Evolutionary conservation across 345 rosid genomes (phyloP), one percentile per base, ranked within the genome.

Genomic region (Adansonia digitata): DNA sequence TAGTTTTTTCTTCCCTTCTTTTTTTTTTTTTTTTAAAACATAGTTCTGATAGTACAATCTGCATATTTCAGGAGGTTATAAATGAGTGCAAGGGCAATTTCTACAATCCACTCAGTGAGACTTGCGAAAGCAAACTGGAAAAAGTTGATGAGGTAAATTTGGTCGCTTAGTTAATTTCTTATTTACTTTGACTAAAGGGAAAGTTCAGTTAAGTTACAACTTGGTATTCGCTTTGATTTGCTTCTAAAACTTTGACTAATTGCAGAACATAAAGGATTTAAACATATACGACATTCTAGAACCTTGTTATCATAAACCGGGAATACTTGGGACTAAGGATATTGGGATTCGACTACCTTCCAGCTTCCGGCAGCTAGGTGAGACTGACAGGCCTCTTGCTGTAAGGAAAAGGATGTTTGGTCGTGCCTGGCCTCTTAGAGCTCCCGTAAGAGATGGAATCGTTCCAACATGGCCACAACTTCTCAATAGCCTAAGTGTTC

Each of bases 381-480:
- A 82, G 56, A 91, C 92, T 14, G 87, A 92, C 72, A 80, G 80
- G 81, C 87, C 92, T 81, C 75, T 88, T 69, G 86, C 91, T 45
- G 97, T 92, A 69, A 82, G 94, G 48, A 90, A 77, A 66, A 89
- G 97, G 82, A 87, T 94, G 90, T 94, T 90, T 69, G 96, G 98
- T 69, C 97, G 97, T 12, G 92, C 97, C 5, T 92, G 98, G 98
- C 98, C 98, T 39, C 43, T 92, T 39, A 83, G 93, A 74, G 89
- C 91, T 76, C 82, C 86, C 63, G 97, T 91, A n/a, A 91, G 89
- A 86, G 92, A 85, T 35, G 97, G 97, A 62, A 69, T 81, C 68
- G 88, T 94, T 81, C 97, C 95, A 71, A 90, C 87, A 67, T 94
- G 98, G 98, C 87, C 97, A 18, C 87, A 94, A 79, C 82, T 94